Base-by-base conservation (phyloP, 1,284 basidiomycete species). In the Marasmius oreades region DNA sequence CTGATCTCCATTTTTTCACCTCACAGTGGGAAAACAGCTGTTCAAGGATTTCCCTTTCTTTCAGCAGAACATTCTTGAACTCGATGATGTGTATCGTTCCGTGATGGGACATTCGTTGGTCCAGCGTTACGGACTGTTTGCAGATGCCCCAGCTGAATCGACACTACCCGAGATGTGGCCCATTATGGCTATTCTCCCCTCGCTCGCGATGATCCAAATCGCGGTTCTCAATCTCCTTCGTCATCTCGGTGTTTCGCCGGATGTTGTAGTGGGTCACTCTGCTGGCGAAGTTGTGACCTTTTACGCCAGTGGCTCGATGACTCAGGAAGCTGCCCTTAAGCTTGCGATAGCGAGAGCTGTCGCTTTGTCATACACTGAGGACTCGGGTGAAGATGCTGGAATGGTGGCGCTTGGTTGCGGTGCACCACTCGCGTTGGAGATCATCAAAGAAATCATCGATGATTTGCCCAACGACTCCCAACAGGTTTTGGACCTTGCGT, bases 231-330 rank as follows among this genome's bases (percentile, higher is more conserved):
- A 77, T 52, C 61, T 70, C 5, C 62, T 77, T 0, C 57, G 43
- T 2, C 59, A 56, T 26, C 53, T 73, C 14, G 71, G 71, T 3
- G 52, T 77, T 7, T 51, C 52, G 8, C 70, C 74, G 1, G 66
- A 70, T 50, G 60, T 65, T 7, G 60, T 75, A n/a, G 55, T 77
- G 20, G 75, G 75, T 2, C 75, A 77, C 63, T 75, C 73, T 5
- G 69, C 70, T 1, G 75, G 75, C 10, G 75, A 77, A 59, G 74
- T 72, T 0, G 69, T 74, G 0, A 48, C 74, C 11, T 53, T 74
- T 2, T 74, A 74, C 55, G 73, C 73, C 0, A 74, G 69, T 22
- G 75, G 55, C 18, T 47, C 47, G 11, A 39, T 47, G 18, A 5
- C 28, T 5, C 39, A 51, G 20, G 12, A 8, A 14, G 64, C 71